Conservation (phyloP, 768 basidiomycete genomes). For the Pleurotus giganteus region DNA sequence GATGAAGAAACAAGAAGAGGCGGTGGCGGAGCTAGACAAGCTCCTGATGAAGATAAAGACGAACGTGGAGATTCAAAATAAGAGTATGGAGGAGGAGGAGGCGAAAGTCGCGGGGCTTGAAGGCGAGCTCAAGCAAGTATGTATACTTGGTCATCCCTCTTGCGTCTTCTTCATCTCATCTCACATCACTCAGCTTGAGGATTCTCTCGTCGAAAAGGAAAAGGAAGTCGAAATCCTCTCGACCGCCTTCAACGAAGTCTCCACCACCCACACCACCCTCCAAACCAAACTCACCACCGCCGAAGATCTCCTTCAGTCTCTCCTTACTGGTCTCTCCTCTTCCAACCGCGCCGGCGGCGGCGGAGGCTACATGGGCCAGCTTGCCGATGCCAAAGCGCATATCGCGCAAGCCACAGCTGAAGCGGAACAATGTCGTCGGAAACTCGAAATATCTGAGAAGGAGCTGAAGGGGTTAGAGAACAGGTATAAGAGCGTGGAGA, state of each 20-base stretch:
- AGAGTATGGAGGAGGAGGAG: slow-evolving; percentile 78
- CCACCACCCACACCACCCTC: slow-evolving; percentile 63
- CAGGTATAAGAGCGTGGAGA: slow-evolving; percentile 79
- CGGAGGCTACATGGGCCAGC: slow-evolving; percentile 95
- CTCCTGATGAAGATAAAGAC: slow-evolving; percentile 79
- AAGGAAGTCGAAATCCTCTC: slow-evolving; percentile 54
- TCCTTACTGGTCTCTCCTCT: slow-evolving; percentile 88
- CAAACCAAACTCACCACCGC: slow-evolving; percentile 63
- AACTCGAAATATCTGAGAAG: slow-evolving; percentile 72
- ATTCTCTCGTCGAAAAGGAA: slow-evolving; percentile 57
- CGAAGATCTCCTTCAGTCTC: slow-evolving; percentile 93
- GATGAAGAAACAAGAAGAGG: slow-evolving; percentile 80
- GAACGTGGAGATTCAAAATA: slow-evolving; percentile 79
- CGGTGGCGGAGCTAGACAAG: slow-evolving; percentile 75
- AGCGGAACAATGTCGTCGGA: slow-evolving; percentile 77
- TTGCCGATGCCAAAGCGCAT: slow-evolving; percentile 78
- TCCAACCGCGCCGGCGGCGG: slow-evolving; percentile 62
- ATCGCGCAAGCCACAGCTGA: slow-evolving; percentile 78
- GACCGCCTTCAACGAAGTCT: slow-evolving; percentile 56
- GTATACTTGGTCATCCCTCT: slow-evolving; percentile 16
- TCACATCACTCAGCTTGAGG: slow-evolving; percentile 45
- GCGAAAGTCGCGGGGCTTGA: slow-evolving; percentile 49
- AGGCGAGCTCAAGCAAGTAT: slow-evolving; percentile 60
- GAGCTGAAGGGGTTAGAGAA: slow-evolving; percentile 78
- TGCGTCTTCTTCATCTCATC: not conserved